Conservation (phyloP, 78 protist species). For the Protostelium mycophagum region DNA sequence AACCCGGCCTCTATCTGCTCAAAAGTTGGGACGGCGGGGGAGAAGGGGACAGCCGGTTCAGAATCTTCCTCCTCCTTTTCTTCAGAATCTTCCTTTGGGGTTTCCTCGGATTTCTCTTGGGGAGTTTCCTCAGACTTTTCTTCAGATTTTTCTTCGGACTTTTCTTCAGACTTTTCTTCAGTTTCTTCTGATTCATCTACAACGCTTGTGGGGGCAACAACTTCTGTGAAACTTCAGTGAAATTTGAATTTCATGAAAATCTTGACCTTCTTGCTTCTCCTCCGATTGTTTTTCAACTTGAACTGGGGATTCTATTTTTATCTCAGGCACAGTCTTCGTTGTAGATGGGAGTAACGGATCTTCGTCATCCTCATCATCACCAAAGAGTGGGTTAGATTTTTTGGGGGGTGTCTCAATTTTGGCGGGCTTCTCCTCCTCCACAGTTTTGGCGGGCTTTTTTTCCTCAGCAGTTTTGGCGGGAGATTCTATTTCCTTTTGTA, state of each 20-base stretch:
- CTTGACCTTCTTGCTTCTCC: not conserved
- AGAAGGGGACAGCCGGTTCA: not conserved
- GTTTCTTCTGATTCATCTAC: not conserved
- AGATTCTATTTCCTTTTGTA: not conserved
- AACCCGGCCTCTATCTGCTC: not conserved
- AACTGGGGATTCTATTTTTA: not conserved
- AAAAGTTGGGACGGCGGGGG: not conserved
- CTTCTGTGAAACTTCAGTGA: too few species aligned
- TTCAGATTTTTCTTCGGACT: not conserved
- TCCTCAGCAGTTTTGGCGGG: not conserved
- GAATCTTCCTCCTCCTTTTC: not conserved
- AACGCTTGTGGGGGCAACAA: too few species aligned
- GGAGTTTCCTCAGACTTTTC: not conserved
- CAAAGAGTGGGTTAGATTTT: not conserved
- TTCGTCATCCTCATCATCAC: not conserved
- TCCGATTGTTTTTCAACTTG: not conserved
- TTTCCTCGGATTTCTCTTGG: not conserved
- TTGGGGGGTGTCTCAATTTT: not conserved
- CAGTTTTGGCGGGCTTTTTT: not conserved
- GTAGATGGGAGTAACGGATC: not conserved
- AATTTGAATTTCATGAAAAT: too few species aligned
- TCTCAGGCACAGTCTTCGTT: too few species aligned
- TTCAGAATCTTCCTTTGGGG: not conserved
- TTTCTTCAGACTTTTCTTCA: not conserved
- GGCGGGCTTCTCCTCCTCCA: not conserved